These are phyloP conservation scores for Yarrowia deformans DNA, from an alignment of 805 yeast species.

Conservation along the genomic window DNA sequence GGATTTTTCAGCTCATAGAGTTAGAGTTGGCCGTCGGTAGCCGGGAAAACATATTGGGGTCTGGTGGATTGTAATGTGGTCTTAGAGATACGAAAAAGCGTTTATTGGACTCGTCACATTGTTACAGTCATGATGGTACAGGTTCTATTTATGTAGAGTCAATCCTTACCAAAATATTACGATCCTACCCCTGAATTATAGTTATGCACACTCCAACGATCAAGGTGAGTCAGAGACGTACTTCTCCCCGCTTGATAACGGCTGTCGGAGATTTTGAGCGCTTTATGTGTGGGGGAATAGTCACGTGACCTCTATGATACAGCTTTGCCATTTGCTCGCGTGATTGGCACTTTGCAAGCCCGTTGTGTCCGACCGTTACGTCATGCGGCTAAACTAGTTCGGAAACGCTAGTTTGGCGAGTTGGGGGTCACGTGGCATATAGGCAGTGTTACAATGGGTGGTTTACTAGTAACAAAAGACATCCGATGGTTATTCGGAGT, in stretches of 20 bases:
- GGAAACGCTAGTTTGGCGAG: not conserved
- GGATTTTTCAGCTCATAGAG: slow-evolving; percentile 30
- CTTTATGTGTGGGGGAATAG: not conserved
- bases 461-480: not conserved
- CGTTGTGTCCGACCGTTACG: not conserved
- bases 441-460: not conserved
- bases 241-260: not conserved
- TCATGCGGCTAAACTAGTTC: slow-evolving; percentile 11
- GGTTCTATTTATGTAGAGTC: no score
- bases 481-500: not conserved
- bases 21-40: slow-evolving; percentile 27
- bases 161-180: no score
- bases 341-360: not conserved
- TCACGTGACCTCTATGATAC: not conserved
- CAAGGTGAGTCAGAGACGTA: slow-evolving; percentile 5
- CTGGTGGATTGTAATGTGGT: no score
- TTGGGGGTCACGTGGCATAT: not conserved
- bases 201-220: not conserved
- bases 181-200: no score
- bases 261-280: not conserved
- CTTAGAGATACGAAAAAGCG: not conserved
- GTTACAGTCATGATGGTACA: not conserved
- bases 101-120: not conserved
- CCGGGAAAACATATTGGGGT: not conserved
- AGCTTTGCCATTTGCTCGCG: not conserved